Percentiles rank a stretch among this genome's conserved stretches.
These are phyloP conservation scores for Colletotrichum sublineola DNA, from an alignment of 2,329 filamentous ascomycete genomes.

Conservation along the genomic window DNA sequence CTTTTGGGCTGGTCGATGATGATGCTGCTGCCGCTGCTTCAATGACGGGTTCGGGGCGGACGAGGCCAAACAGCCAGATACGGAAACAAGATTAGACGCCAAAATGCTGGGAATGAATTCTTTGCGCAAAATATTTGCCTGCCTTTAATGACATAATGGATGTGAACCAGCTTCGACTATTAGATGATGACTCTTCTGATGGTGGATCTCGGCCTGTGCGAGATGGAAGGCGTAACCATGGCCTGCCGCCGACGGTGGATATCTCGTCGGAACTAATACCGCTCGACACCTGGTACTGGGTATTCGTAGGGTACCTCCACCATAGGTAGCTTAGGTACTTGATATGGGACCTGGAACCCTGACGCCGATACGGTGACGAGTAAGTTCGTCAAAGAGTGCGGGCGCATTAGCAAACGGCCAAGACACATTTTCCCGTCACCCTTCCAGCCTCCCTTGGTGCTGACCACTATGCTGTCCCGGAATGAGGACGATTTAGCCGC, in stretches of 20 bases:
- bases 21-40: conserved; percentile 17
- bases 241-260: conserved; percentile 25
- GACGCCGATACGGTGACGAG: conserved; percentile 24
- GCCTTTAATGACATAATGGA: not conserved
- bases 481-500: not conserved
- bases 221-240: conserved; percentile 16
- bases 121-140: not conserved
- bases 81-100: not conserved
- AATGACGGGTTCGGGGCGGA: conserved; percentile 7
- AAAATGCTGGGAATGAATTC: not conserved
- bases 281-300: conserved; percentile 14
- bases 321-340: conserved; percentile 35
- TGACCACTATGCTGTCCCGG: not conserved
- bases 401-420: conserved; percentile 33
- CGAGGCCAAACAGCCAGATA: conserved; percentile 2
- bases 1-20: conserved; percentile 32
- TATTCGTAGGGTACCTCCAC: conserved; percentile 25
- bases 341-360: conserved; percentile 36
- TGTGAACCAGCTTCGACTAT: not conserved
- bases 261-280: conserved; percentile 22
- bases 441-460: not conserved
- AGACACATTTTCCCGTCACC: conserved; percentile 17
- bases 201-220: conserved; percentile 15
- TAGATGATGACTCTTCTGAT: conserved; percentile 14
- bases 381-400: conserved; percentile 21